Percentiles rank a stretch among this genome's conserved stretches.
phyloP scores from a whole-genome alignment of 2,329 filamentous ascomycete species.

The Cladosporium sp. region DNA sequence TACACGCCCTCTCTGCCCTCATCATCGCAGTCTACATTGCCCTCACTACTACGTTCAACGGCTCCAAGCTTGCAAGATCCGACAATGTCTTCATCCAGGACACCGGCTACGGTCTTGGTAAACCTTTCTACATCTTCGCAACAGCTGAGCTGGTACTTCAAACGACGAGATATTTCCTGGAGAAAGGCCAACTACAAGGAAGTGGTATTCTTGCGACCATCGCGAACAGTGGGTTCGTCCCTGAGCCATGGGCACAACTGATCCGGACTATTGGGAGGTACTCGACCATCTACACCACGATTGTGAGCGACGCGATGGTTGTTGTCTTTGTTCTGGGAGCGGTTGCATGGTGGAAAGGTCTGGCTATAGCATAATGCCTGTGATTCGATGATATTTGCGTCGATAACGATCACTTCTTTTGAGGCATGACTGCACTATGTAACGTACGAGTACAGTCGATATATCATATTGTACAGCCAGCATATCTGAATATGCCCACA shows the following conservation, averaged over 20 bases:
- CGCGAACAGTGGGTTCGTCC: conserved; percentile 55
- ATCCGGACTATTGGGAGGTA: conserved; percentile 60
- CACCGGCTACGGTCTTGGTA: conserved; percentile 38
- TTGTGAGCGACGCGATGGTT: conserved; percentile 68
- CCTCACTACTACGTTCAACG: conserved; percentile 62
- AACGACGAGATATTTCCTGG: conserved; percentile 65
- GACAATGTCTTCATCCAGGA: conserved; percentile 27
- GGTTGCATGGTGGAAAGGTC: conserved; percentile 43
- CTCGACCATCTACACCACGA: conserved; percentile 64
- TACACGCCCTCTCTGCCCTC: conserved; percentile 69
- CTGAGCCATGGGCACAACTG: conserved; percentile 59
- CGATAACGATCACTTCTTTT: background rate
- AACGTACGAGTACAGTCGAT: conserved; percentile 3
- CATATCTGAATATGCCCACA: background rate
- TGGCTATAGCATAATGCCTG: background rate
- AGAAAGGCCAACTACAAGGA: conserved; percentile 55
- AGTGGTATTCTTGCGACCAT: conserved; percentile 60
- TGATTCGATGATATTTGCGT: background rate
- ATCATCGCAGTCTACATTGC: conserved; percentile 66
- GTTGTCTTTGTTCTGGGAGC: conserved; percentile 70
- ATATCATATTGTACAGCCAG: conserved; percentile 9
- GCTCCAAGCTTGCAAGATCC: conserved; percentile 55
- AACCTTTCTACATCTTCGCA: conserved; percentile 76
- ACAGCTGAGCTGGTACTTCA: conserved; percentile 70
- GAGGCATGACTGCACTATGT: background rate